Evolutionary conservation across 805 yeast genomes (phyloP).

Genomic region (Metschnikowia henanensis): DNA sequence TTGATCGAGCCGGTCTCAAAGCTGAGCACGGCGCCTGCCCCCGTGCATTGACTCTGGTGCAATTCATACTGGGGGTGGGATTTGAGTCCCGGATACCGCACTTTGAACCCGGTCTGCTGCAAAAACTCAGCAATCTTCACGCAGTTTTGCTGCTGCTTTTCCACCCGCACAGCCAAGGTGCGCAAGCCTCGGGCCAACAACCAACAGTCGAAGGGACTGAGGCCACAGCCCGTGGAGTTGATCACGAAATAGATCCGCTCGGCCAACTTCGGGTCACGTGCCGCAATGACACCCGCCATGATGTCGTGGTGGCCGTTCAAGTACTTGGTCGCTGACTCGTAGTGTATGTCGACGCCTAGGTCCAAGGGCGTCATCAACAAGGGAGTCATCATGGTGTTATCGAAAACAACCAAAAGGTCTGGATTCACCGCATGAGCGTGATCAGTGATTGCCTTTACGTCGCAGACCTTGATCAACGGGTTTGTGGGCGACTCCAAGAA

Average conservation of each 20-base stretch:
- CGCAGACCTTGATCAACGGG: conserved; percentile 87
- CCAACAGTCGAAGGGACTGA: conserved; percentile 94
- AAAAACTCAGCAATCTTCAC: conserved; percentile 73
- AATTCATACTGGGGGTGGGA: conserved; percentile 80
- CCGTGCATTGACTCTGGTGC: conserved; percentile 74
- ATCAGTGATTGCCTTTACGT: conserved; percentile 64
- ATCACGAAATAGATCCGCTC: conserved; percentile 71
- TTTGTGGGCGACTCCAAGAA: conserved; percentile 92
- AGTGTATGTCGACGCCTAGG: conserved; percentile 86
- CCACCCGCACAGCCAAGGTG: conserved; percentile 82
- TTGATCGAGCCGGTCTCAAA: conserved; percentile 81
- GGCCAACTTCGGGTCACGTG: conserved; percentile 61
- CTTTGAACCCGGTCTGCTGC: conserved; percentile 65
- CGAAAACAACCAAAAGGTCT: conserved; percentile 74
- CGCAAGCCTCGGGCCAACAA: conserved; percentile 83
- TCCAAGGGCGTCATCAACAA: conserved; percentile 81
- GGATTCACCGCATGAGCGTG: conserved; percentile 70
- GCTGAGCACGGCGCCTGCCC: conserved; percentile 87
- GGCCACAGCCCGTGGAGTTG: conserved; percentile 89
- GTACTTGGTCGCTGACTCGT: conserved; percentile 92
- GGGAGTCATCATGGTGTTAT: conserved; percentile 98
- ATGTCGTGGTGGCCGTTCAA: conserved; percentile 94
- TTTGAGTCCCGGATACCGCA: conserved; percentile 82
- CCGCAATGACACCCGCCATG: conserved; percentile 93
- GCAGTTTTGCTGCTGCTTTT: conserved; percentile 85